Percentiles rank a stretch among this genome's conserved stretches.
Evolutionary conservation across 192 early-diverging fungal genomes (phyloP).

Genomic region (Phycomyces nitens): DNA sequence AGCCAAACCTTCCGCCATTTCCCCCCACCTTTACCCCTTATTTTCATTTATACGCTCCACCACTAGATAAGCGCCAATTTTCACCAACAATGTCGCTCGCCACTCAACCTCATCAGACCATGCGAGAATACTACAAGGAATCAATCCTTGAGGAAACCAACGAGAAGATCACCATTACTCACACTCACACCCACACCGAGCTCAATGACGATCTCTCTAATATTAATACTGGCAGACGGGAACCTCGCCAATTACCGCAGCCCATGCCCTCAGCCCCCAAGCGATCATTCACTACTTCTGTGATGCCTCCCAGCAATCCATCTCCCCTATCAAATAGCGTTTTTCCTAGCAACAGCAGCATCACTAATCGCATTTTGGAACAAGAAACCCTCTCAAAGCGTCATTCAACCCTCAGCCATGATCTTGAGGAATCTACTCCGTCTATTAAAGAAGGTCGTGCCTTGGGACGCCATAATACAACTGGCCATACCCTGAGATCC

Average conservation of each 20-base stretch:
- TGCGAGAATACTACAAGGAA: too few relatives aligned
- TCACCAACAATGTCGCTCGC: background rate
- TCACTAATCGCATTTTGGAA: too few relatives aligned
- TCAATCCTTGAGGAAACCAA: too few relatives aligned
- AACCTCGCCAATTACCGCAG: background rate
- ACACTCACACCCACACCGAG: background rate
- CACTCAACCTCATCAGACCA: background rate
- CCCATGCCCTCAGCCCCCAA: background rate
- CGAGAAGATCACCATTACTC: background rate
- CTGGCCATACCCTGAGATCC: slow-evolving; percentile 20
- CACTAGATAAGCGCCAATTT: background rate
- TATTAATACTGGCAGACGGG: background rate
- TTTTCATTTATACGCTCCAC: background rate
- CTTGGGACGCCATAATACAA: slow-evolving; percentile 20
- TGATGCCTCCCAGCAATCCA: background rate
- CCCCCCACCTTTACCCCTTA: background rate
- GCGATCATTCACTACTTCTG: background rate
- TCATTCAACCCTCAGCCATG: background rate
- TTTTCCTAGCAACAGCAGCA: too few relatives aligned
- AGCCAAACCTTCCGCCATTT: background rate
- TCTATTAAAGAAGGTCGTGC: background rate
- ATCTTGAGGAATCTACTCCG: background rate
- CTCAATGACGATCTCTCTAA: too few relatives aligned
- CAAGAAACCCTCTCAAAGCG: background rate
- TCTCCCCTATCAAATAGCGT: background rate